Evolutionary conservation across 2,329 filamentous ascomycete species (phyloP), one percentile per base, ranked within the genome.

Genomic region (Epichloe coenophiala): DNA sequence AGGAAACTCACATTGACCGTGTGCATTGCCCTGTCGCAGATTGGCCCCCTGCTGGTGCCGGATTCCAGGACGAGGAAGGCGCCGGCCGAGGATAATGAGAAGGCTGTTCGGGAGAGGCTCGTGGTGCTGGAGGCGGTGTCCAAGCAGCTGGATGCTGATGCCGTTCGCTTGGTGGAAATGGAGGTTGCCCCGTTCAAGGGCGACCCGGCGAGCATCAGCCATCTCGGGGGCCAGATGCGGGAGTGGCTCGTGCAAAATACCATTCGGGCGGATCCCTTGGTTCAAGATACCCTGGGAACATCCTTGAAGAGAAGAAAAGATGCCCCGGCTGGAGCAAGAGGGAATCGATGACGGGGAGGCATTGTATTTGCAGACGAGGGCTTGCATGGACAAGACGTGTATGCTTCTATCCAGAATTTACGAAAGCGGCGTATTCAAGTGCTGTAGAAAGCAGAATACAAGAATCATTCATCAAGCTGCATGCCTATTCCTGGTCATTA

Each of bases 231-330:
- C 40, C 86, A 84, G 59, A 78, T 96, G 68, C 86, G 83, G 67
- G 87, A 93, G 60, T 95, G 88, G 77, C 71, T 97, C 58, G 81
- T 96, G 47, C 82, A 94, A 65, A 94, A 94, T 62, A 90, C 83
- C 13, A 85, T 94, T 53, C 77, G 81, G 57, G 80, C 78, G 45
- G 86, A 91, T 65, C 83, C 83, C 1, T 87, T 91, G 68, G 91
- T 97, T 9, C 77, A 83, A 58, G 83, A 88, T 65, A 88, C 89
- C 1, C 74, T 95, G 58, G 81, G 81, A 23, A 77, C 74, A 52
- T 81, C 82, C 31, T 68, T 90, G 63, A 80, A 75, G 61, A 70
- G 80, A 58, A 75, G 83, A 56, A 64, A 72, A 13, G 79, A 82
- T 60, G 82, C 76, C 13, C 82, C 83, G 1, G 73, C 74, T n/a